Base-by-base conservation (phyloP, 2,329 filamentous ascomycete genomes). In the Paecilomyces sp. region DNA sequence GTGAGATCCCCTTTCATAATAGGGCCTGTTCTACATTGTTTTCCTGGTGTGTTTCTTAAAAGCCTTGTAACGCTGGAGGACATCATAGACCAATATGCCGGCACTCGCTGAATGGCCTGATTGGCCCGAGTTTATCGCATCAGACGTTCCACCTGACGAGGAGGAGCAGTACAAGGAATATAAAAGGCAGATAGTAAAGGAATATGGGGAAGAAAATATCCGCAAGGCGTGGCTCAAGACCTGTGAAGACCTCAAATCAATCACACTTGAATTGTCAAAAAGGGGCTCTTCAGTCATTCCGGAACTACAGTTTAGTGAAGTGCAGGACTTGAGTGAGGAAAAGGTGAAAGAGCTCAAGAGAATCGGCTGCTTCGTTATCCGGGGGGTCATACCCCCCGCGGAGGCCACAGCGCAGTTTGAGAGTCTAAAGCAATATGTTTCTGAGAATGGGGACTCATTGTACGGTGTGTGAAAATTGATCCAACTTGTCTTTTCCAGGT, bases 401-500 rank as follows among this genome's bases (percentile, higher is more conserved):
- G 62, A 60, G 30, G 56, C 58, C n/a, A 55, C 31, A 24, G 57
- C 36, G 50, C 57, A 53, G 60, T 66, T 63, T 24, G 63, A 58
- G 33, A 69, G 74, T 25, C 60, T 75, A 22, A 70, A 73, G 55
- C 61, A 65, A 9, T 77, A 71, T 61, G 67, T 74, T 25, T 62
- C 63, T 41, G 69, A 72, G 34, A 77, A 76, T 61, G 68, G 66
- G 58, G 61, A 77, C 75, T 73, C 41, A 22, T 47, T 47, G n/a
- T 5, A 47, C 8, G 41, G 41, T 47, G 41, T 18, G 41, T 47
- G 41, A 47, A 18, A 28, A 4, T 1, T 22, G 41, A n/a, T 47
- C 8, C 5, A 6, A n/a, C 2, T 41, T 15, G 15, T n/a, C 12
- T 6, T 12, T n/a, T 2, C 9, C 15, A n/a, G 36, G n/a, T 18